These are phyloP conservation scores for Elsinoe necatrix DNA, from an alignment of 2,329 filamentous ascomycete genomes.

Conservation along the genomic window DNA sequence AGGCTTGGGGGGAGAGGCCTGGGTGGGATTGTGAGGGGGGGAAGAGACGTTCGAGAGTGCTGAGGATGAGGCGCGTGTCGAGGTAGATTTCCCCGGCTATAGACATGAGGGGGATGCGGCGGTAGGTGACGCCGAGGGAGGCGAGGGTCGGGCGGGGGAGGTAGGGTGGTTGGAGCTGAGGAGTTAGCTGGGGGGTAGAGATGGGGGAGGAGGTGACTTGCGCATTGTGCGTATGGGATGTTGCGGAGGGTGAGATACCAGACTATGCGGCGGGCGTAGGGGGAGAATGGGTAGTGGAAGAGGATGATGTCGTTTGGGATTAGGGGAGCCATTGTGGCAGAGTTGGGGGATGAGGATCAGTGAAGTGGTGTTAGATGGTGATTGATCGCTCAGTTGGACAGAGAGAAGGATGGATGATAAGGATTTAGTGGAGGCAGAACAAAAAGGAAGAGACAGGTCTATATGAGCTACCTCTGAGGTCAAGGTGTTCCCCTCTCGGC, in stretches of 20 bases:
- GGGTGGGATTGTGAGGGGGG: slow-evolving; percentile 28
- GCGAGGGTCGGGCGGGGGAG: slow-evolving; percentile 59
- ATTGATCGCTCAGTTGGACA: neutral
- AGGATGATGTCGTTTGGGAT: slow-evolving; percentile 46
- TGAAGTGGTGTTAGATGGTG: neutral
- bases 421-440: too few relatives aligned
- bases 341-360: neutral
- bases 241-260: slow-evolving; percentile 61
- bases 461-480: neutral
- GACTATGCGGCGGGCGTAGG: slow-evolving; percentile 53
- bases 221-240: slow-evolving; percentile 60
- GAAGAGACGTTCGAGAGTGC: slow-evolving; percentile 52
- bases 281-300: slow-evolving; percentile 59
- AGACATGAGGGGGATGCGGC: slow-evolving; percentile 59
- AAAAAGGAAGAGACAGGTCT: neutral
- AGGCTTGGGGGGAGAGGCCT: slow-evolving; percentile 30
- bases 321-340: slow-evolving; percentile 21
- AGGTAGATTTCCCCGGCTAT: slow-evolving; percentile 61
- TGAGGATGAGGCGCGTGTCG: slow-evolving; percentile 61
- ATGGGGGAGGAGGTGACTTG: slow-evolving; percentile 34
- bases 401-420: neutral
- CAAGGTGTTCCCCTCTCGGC: neutral
- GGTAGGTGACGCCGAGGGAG: slow-evolving; percentile 54
- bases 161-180: slow-evolving; percentile 52
- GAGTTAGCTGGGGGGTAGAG: slow-evolving; percentile 28